Evolutionary conservation across 495 filamentous ascomycete genomes (phyloP).

Genomic region (Bathelium albidoporum): DNA sequence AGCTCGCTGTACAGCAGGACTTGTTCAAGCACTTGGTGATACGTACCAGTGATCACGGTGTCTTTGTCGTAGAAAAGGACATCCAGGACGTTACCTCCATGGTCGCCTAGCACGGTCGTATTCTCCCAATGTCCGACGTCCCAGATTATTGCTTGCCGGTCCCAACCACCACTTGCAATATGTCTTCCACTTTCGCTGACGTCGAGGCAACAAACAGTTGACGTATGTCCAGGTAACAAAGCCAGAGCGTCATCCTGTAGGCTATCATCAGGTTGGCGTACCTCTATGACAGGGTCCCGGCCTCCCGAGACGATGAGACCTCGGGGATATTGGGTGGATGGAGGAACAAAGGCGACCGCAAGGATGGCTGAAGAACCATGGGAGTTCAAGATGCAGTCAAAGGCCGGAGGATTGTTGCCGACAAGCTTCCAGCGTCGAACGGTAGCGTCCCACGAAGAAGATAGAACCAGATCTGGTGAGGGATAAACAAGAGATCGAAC

Average conservation of each 20-base stretch:
- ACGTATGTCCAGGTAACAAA: conserved; percentile 71
- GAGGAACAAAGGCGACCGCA: conserved; percentile 63
- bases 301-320: conserved; percentile 81
- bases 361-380: conserved; percentile 79
- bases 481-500: conserved; percentile 84
- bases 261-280: conserved; percentile 55
- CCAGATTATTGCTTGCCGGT: conserved; percentile 75
- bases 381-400: conserved; percentile 63
- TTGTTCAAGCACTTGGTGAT: not conserved
- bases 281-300: conserved; percentile 86
- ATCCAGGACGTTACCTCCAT: conserved; percentile 78
- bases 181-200: conserved; percentile 55
- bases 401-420: conserved; percentile 54
- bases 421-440: conserved; percentile 76
- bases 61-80: conserved; percentile 73
- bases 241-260: conserved; percentile 69
- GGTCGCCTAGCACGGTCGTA: conserved; percentile 57
- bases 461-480: conserved; percentile 57
- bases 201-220: conserved; percentile 82
- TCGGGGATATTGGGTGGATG: conserved; percentile 58
- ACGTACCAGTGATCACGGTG: conserved; percentile 68
- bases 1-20: not conserved
- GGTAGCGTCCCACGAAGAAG: conserved; percentile 82
- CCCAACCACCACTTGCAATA: conserved; percentile 93
- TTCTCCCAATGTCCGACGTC: conserved; percentile 53